Percentiles rank a stretch among this genome's conserved stretches.
Evolutionary conservation across 1,284 basidiomycete genomes (phyloP).

Genomic region (Ustilago sp.): DNA sequence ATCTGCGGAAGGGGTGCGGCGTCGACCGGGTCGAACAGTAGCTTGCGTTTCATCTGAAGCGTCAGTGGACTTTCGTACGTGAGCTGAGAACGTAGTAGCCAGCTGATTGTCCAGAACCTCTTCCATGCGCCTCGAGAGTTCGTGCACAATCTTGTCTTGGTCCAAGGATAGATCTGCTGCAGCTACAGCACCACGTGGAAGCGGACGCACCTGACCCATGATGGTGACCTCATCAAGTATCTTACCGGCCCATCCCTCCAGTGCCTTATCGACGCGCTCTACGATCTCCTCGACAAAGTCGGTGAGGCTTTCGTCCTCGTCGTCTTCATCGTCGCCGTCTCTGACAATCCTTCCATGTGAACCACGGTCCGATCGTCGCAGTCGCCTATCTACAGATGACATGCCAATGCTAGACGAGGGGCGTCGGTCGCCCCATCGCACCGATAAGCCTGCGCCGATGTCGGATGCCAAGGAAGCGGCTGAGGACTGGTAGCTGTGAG

Average conservation of each 20-base stretch:
- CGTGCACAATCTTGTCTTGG: conserved; percentile 34
- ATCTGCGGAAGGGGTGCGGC: conserved; percentile 7
- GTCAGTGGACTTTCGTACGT: conserved; percentile 26
- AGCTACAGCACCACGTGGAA: conserved; percentile 10
- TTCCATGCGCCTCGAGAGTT: conserved; percentile 37
- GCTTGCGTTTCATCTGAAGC: conserved; percentile 52
- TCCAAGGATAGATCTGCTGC: conserved; percentile 10
- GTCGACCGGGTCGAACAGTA: conserved; percentile 28
- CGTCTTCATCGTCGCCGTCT: conserved; percentile 19
- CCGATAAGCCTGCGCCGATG: conserved; percentile 2
- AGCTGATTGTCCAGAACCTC: conserved; percentile 27
- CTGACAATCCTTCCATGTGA: not conserved
- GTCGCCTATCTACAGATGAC: conserved; percentile 28
- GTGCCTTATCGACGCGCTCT: conserved; percentile 53
- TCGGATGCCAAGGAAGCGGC: conserved; percentile 20
- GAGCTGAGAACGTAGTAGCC: conserved; percentile 12
- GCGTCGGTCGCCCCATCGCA: conserved; percentile 21
- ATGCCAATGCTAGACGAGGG: conserved; percentile 17
- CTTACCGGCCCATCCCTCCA: conserved; percentile 65
- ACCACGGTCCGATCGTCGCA: conserved; percentile 8
- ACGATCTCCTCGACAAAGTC: conserved; percentile 64
- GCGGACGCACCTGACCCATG: conserved; percentile 62
- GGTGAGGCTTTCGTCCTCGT: conserved; percentile 51
- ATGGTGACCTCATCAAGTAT: conserved; percentile 65
- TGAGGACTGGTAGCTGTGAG: conserved; percentile 29